These are phyloP conservation scores for Fonsecaea erecta DNA, from an alignment of 2,329 filamentous ascomycete genomes.

Conservation along the genomic window DNA sequence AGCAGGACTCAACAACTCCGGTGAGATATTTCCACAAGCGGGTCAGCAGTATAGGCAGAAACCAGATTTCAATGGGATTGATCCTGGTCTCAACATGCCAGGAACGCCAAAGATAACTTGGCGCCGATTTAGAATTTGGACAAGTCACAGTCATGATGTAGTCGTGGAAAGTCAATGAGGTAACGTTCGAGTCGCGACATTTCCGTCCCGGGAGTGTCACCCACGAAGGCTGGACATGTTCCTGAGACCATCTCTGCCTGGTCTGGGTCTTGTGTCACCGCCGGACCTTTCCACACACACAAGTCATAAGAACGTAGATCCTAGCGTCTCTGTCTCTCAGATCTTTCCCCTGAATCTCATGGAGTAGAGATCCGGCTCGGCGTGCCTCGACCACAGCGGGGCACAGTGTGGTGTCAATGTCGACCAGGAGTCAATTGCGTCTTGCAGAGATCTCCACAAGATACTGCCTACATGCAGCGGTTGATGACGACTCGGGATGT, in stretches of 20 bases:
- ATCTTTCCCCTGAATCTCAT: constrained; percentile 21
- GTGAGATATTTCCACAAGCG: constrained; percentile 9
- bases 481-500: background rate
- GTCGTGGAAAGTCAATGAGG: constrained; percentile 8
- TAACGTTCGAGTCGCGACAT: background rate
- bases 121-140: constrained; percentile 26
- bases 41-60: background rate
- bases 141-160: constrained; percentile 36
- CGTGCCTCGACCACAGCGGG: background rate
- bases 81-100: background rate
- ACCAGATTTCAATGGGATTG: constrained; percentile 9
- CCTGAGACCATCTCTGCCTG: background rate
- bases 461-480: background rate
- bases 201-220: background rate
- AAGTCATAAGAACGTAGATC: constrained; percentile 14
- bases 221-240: background rate
- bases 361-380: constrained; percentile 3
- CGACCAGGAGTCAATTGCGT: background rate
- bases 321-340: constrained; percentile 28
- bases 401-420: background rate
- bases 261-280: background rate
- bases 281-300: background rate
- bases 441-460: background rate
- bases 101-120: constrained; percentile 16
- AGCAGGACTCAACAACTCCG: background rate